phyloP scores from a whole-genome alignment of 2,329 filamentous ascomycete species.

The Blastomyces silverae region DNA sequence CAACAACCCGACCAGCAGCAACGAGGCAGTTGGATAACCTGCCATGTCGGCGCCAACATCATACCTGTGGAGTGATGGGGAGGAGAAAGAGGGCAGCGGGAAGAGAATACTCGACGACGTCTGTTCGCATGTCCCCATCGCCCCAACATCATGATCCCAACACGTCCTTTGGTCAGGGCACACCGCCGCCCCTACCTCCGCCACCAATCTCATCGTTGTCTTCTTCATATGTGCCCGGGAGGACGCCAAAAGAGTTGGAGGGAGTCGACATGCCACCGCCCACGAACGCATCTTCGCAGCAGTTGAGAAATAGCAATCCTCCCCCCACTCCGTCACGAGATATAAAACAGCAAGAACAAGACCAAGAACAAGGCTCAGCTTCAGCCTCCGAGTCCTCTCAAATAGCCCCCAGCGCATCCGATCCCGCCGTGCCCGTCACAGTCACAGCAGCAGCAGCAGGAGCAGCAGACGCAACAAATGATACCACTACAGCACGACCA shows the following conservation, averaged over 20 bases:
- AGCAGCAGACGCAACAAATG: conserved; percentile 4
- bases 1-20: not conserved
- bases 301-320: not conserved
- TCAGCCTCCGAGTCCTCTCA: not conserved
- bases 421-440: not conserved
- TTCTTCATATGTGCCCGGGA: not conserved
- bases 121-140: not conserved
- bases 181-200: not conserved
- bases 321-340: not conserved
- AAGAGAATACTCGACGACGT: not conserved
- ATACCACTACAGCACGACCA: conserved; percentile 17
- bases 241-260: not conserved
- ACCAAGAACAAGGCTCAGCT: not conserved
- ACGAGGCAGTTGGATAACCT: not conserved
- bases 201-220: not conserved
- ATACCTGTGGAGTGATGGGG: not conserved
- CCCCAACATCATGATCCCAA: not conserved
- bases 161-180: not conserved
- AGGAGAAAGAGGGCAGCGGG: not conserved
- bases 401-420: not conserved
- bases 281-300: not conserved
- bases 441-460: conserved; percentile 1
- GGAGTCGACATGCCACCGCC: not conserved
- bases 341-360: not conserved
- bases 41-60: not conserved